Evolutionary conservation across 2,329 filamentous ascomycete genomes (phyloP), one percentile per base, ranked within the genome.

Genomic region (Fusarium sp.): DNA sequence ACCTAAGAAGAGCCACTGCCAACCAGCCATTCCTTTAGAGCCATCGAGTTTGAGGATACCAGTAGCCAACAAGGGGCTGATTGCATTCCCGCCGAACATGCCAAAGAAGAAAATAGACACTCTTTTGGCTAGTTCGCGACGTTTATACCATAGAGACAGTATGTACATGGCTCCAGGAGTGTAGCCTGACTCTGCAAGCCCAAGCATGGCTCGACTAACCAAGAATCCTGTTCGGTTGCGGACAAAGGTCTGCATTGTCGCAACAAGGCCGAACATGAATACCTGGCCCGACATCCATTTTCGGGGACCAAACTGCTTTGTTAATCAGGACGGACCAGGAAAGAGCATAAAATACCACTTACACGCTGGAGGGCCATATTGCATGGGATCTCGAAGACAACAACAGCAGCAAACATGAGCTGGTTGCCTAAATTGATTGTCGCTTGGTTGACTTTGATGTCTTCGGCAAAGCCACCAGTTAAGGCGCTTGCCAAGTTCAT

Each of bases 361-460:
- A 81, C 80, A 62, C 69, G 72, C 52, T 83, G 81, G 3, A 87
- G 76, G 2, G 84, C 77, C 70, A 89, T 82, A 70, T 89, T 89
- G 20, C 84, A 87, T 0, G 87, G 87, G 3, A 89, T 88, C 65
- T 89, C 86, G 2, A 88, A 76, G 2, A 87, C 73, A 2, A 88
- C 85, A 10, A 87, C 87, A 0, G 85, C 86, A 35, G 87, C 79
- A 68, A 87, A 88, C 86, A 89, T 87, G 10, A 89, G 76, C 70
- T 88, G 87, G 65, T 89, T 88, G 0, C 87, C 87, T 0, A 88
- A 76, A 62, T 89, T 89, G 68, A 89, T 84, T 0, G 84, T 87
- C 25, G 84, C 82, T 68, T 87, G 85, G 37, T 81, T 78, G 8
- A 88, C 80, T 0, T 74, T 68, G 33, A 88, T 85, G 38, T 84